Percentiles rank a stretch among this genome's conserved stretches.
Conservation (phyloP, 768 basidiomycete species). For the Auricularia sp. region DNA sequence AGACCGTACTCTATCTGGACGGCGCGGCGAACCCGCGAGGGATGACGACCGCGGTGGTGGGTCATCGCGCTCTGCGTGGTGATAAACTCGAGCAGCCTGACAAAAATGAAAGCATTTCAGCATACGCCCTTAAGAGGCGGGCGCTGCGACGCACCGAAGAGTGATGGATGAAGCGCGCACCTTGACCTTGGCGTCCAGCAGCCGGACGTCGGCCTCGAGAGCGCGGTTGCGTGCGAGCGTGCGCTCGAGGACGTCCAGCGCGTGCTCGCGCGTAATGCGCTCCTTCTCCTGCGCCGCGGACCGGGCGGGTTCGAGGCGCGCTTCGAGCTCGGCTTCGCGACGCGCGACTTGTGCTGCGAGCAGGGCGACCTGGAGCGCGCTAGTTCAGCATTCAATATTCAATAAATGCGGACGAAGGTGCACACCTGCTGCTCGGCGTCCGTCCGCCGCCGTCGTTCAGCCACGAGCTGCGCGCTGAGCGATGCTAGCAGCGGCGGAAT, state of each 20-base stretch:
- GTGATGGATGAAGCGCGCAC: neutral
- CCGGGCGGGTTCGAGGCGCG: slow-evolving; percentile 11
- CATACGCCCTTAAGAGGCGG: neutral
- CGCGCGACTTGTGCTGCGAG: slow-evolving; percentile 46
- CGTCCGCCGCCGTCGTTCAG: neutral
- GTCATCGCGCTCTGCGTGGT: neutral
- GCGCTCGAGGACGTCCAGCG: slow-evolving; percentile 28
- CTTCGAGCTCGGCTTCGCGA: slow-evolving; percentile 46
- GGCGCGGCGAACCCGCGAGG: neutral
- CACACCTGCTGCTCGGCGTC: neutral
- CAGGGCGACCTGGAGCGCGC: slow-evolving; percentile 31
- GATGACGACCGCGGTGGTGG: neutral
- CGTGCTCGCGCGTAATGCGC: slow-evolving; percentile 21
- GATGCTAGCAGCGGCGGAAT: neutral
- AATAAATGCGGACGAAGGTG: slow-evolving; percentile 33
- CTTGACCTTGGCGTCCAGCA: neutral
- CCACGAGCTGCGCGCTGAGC: neutral
- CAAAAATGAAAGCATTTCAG: too few species aligned
- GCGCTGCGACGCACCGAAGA: neutral
- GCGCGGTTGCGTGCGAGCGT: slow-evolving; percentile 31
- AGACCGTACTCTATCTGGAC: neutral
- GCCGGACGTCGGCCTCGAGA: slow-evolving; percentile 35
- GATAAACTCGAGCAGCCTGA: neutral
- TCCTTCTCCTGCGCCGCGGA: neutral
- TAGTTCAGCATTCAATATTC: slow-evolving; percentile 25